Evolutionary conservation across 495 filamentous ascomycete genomes (phyloP).

Genomic region (Aspergillus sparsus): DNA sequence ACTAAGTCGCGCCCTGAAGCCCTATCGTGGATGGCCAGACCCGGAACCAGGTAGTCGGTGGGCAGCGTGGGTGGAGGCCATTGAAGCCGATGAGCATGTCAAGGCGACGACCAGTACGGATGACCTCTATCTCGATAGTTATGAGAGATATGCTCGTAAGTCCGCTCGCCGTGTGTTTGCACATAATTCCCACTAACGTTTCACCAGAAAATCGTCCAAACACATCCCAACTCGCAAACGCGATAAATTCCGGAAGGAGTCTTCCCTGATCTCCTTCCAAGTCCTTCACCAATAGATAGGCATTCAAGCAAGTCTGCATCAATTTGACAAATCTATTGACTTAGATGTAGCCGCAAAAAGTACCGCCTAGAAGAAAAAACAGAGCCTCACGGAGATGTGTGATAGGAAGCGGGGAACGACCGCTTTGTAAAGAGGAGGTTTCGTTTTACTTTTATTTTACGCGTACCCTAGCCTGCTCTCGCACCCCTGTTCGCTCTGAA

Average conservation of each 20-base stretch:
- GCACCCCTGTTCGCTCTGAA: conserved; percentile 63
- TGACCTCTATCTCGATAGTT: conserved; percentile 72
- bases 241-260: conserved; percentile 57
- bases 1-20: conserved; percentile 69
- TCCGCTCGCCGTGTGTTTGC: conserved; percentile 15
- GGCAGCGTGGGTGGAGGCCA: conserved; percentile 76
- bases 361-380: neutral
- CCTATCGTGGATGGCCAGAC: conserved; percentile 79
- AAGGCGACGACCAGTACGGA: conserved; percentile 75
- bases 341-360: conserved; percentile 4
- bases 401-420: too few species aligned
- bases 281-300: neutral
- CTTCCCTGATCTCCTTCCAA: conserved; percentile 43
- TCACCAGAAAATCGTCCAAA: conserved; percentile 58
- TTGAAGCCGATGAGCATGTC: conserved; percentile 73
- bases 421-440: too few species aligned
- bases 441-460: neutral
- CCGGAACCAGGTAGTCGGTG: conserved; percentile 69
- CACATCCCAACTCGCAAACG: conserved; percentile 59
- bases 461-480: conserved; percentile 35
- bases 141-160: conserved; percentile 65
- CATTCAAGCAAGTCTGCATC: neutral
- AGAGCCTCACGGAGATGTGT: too few species aligned
- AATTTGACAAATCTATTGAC: neutral
- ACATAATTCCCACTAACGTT: conserved; percentile 22